Evolutionary conservation across 352 stramenopile species (phyloP).

Genomic region (Chloridella minuta): DNA sequence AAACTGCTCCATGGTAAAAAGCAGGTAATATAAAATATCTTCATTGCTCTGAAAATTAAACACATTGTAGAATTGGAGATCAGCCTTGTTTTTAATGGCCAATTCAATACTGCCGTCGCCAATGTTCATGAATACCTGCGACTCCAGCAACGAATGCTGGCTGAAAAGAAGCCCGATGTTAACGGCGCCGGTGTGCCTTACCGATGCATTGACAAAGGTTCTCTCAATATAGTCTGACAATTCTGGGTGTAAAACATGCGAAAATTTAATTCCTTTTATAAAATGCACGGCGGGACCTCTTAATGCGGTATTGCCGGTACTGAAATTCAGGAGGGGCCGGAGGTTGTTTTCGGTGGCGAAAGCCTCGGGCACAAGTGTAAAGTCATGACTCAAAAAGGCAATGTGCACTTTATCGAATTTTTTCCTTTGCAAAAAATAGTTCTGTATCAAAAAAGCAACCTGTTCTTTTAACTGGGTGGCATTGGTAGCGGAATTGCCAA

Average conservation of each 20-base stretch:
- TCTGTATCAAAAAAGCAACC: background rate
- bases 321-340: background rate
- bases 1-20: background rate
- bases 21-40: conserved; percentile 5
- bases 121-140: background rate
- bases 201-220: background rate
- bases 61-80: background rate
- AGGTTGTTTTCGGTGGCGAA: background rate
- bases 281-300: background rate
- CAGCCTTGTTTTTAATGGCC: background rate
- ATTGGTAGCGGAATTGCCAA: background rate
- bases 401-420: background rate
- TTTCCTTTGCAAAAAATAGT: background rate
- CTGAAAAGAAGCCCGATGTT: background rate
- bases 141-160: background rate
- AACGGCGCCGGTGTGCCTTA: background rate
- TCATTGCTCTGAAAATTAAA: background rate
- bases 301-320: background rate
- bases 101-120: background rate
- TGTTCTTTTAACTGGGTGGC: background rate
- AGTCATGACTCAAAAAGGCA: background rate
- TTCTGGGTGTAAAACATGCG: background rate
- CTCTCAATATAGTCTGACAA: background rate
- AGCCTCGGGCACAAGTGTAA: background rate
- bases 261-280: background rate